Percentiles rank a stretch among this genome's conserved stretches.
Conservation (phyloP, 306 rosid species). For the Malus fusca region DNA sequence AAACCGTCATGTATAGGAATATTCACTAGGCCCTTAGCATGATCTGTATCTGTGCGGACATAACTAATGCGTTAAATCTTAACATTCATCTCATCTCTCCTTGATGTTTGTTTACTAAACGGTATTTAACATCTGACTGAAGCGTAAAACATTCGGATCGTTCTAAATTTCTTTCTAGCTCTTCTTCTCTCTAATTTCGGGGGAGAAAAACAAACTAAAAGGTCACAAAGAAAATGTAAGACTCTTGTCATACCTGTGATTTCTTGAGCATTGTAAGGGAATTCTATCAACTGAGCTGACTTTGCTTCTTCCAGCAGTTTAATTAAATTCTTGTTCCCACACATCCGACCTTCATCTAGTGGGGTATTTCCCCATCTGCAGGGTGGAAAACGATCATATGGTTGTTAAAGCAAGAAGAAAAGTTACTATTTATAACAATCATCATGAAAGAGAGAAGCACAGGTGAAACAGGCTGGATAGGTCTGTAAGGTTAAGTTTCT, state of each 20-base stretch:
- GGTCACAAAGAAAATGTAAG: background rate
- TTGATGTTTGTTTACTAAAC: too few species aligned
- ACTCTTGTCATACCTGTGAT: slow-evolving; percentile 39
- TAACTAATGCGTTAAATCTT: too few species aligned
- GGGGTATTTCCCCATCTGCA: slow-evolving; percentile 97
- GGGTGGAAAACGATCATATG: background rate
- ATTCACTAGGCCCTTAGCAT: too few species aligned
- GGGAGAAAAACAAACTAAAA: background rate
- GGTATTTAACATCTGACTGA: too few species aligned
- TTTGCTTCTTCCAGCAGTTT: slow-evolving; percentile 75
- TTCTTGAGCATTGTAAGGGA: slow-evolving; percentile 34
- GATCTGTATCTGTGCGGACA: too few species aligned
- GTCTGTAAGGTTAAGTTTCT: too few species aligned
- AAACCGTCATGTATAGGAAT: too few species aligned
- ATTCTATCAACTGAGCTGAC: slow-evolving; percentile 50
- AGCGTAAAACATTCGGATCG: background rate
- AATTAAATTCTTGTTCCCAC: slow-evolving; percentile 76
- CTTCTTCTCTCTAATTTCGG: background rate
- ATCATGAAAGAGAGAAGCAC: background rate
- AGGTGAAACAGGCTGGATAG: background rate
- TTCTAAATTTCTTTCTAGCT: background rate
- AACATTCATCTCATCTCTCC: too few species aligned
- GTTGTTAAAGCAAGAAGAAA: background rate
- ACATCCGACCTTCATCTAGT: slow-evolving; percentile 67
- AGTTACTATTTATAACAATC: background rate